Conservation (phyloP, 371 early-diverging fungal genomes). For the Zancudomyces culisetae region DNA sequence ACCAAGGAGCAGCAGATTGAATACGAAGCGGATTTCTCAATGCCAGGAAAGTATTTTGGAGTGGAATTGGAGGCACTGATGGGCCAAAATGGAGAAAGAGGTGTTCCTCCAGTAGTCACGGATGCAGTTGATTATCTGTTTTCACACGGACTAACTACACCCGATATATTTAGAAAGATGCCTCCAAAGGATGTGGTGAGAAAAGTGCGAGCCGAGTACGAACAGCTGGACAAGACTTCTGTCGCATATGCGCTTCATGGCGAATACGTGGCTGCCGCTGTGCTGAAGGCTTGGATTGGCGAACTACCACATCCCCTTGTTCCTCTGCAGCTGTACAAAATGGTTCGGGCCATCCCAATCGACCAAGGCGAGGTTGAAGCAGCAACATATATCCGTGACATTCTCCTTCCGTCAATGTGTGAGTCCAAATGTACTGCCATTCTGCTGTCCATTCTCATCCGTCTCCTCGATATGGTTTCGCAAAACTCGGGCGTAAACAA, state of each 20-base stretch:
- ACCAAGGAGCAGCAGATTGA: slow-evolving; percentile 20
- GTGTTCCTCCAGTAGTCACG: slow-evolving; percentile 38
- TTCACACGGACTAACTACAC: slow-evolving; percentile 43
- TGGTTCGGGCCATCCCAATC: slow-evolving; percentile 15
- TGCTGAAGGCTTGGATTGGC: slow-evolving; percentile 68
- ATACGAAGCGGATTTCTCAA: slow-evolving; percentile 8
- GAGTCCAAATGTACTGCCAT: slow-evolving; percentile 28
- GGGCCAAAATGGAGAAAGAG: slow-evolving; percentile 34
- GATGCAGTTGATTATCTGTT: slow-evolving; percentile 39
- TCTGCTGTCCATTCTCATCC: slow-evolving; percentile 42
- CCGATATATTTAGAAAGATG: slow-evolving; percentile 76
- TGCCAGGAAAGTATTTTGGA: slow-evolving; percentile 30
- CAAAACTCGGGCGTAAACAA: slow-evolving; percentile 39
- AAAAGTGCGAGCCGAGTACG: slow-evolving; percentile 44
- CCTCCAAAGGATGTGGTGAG: slow-evolving; percentile 39
- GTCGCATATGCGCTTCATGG: slow-evolving; percentile 35
- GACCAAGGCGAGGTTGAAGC: slow-evolving; percentile 16
- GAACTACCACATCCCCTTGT: slow-evolving; percentile 73
- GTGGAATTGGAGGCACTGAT: slow-evolving; percentile 37
- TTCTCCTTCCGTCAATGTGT: slow-evolving; percentile 30
- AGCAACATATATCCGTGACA: slow-evolving; percentile 24
- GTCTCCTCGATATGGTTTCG: slow-evolving; percentile 49
- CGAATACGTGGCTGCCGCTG: slow-evolving; percentile 63
- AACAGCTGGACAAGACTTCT: slow-evolving; percentile 28
- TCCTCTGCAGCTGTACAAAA: slow-evolving; percentile 23